These are phyloP conservation scores for Phytophthora ohioensis DNA, from an alignment of 352 stramenopile genomes.

Conservation along the genomic window DNA sequence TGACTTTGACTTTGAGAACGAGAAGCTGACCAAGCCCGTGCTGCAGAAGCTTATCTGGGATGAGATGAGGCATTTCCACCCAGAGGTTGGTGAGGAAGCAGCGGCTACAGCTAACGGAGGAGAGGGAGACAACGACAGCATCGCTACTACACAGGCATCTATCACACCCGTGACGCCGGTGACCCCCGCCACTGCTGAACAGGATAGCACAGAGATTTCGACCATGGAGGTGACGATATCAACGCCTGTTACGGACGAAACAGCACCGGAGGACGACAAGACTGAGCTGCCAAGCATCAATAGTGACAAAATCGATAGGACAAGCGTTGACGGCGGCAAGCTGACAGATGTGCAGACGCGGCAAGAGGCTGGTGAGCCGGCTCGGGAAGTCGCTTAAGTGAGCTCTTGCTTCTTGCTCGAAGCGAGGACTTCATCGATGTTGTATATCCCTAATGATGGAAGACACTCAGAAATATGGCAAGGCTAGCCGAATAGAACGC, in stretches of 20 bases:
- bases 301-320: constrained; percentile 38
- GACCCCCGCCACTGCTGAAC: constrained; percentile 28
- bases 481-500: constrained; percentile 35
- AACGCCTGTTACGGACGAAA: constrained; percentile 20
- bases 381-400: constrained; percentile 52
- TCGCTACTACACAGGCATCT: constrained; percentile 34
- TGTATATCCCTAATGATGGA: constrained; percentile 25
- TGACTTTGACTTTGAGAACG: constrained; percentile 90
- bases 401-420: constrained; percentile 5
- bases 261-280: constrained; percentile 30
- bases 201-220: constrained; percentile 2
- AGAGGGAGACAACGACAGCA: constrained; percentile 30
- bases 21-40: constrained; percentile 84
- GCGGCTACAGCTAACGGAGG: constrained; percentile 1
- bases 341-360: constrained; percentile 35
- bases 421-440: constrained; percentile 26
- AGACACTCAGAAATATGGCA: constrained; percentile 31
- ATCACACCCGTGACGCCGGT: constrained; percentile 51
- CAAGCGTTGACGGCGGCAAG: constrained; percentile 29
- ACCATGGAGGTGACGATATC: constrained; percentile 18
- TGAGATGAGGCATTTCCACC: constrained; percentile 85
- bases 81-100: constrained; percentile 55
- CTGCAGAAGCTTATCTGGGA: constrained; percentile 89
- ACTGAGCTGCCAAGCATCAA: constrained; percentile 17
- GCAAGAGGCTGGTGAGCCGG: constrained; percentile 58